Evolutionary conservation across 805 yeast species (phyloP), one percentile per base, ranked within the genome.

Genomic region (Blastobotrys americana): DNA sequence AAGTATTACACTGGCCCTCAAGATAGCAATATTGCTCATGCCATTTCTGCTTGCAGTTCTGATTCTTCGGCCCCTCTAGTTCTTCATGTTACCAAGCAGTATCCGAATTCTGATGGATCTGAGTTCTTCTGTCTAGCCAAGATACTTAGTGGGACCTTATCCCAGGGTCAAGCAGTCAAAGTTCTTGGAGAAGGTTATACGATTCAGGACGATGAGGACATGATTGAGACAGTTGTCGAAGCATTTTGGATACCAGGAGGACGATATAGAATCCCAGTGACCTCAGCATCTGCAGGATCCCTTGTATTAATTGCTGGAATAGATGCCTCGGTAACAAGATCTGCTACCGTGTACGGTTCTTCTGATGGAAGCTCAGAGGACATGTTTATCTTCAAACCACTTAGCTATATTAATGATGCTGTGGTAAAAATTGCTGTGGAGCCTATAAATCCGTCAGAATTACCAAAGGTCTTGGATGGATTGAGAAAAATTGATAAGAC

Each of bases 391-490:
- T 69, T 73, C 50, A 66, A 59, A 39, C 68, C 71, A 0, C 55
- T 75, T 13, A 70, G 71, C 37, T 71, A 69, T 47, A 60, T 78
- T 2, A 61, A 68, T 4, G 66, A 70, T 39, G 78, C 95, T 0
- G 79, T 84, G 1, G 77, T 85, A 55, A 86, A 87, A 55, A 75
- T 90, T 2, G 88, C 95, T 0, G 74, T 90, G 16, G 94, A 88
- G 56, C 94, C 97, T 0, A 70, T 73, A 13, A 70, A 74, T 21
- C 96, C 96, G 0, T 73, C 84, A 0, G 95, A 89, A 45, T 64
- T 84, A 15, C 90, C 95, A 0, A 74, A 73, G 48, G 67, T 93
- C 53, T 66, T 81, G 10, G 79, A 76, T n/a, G 89, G 87, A 0
- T 65, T 93, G 39, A 70, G 82, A 46, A 74, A 70, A 45, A 65